Conservation (phyloP, 2,329 filamentous ascomycete species). For the Colletotrichum falcatum region DNA sequence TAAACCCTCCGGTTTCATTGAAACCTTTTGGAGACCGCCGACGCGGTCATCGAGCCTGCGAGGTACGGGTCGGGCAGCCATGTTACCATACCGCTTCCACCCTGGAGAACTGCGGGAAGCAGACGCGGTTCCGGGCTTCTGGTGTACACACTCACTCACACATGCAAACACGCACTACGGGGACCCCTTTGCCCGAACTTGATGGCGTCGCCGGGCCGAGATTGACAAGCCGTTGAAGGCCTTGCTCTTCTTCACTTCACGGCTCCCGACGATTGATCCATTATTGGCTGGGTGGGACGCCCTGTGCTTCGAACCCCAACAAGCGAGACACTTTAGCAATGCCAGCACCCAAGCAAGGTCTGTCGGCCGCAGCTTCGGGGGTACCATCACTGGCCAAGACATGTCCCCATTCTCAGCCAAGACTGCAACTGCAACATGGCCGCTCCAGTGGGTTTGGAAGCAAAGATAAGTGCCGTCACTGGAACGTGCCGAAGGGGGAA, state of each 20-base stretch:
- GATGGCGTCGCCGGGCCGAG: not conserved
- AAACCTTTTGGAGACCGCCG: not conserved
- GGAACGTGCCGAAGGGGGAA: not conserved
- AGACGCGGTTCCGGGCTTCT: not conserved
- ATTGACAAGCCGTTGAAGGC: not conserved
- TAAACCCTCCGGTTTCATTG: not conserved
- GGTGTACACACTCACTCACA: not conserved
- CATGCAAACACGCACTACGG: no score
- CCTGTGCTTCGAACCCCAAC: not conserved
- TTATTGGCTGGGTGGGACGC: not conserved
- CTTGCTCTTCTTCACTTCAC: not conserved
- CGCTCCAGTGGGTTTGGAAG: not conserved
- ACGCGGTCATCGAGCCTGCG: no score
- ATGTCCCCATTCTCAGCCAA: not conserved
- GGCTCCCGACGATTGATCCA: not conserved
- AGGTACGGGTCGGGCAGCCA: not conserved
- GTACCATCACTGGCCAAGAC: not conserved
- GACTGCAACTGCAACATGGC: slow-evolving; percentile 6
- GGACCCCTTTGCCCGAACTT: not conserved
- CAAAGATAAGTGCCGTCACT: not conserved
- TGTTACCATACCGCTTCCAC: not conserved
- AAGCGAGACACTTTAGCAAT: not conserved
- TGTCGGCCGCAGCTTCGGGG: not conserved
- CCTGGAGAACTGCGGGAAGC: not conserved
- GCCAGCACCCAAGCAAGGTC: not conserved